Evolutionary conservation across 208 protist genomes (phyloP).

Genomic region (Acanthamoeba lenticulata): DNA sequence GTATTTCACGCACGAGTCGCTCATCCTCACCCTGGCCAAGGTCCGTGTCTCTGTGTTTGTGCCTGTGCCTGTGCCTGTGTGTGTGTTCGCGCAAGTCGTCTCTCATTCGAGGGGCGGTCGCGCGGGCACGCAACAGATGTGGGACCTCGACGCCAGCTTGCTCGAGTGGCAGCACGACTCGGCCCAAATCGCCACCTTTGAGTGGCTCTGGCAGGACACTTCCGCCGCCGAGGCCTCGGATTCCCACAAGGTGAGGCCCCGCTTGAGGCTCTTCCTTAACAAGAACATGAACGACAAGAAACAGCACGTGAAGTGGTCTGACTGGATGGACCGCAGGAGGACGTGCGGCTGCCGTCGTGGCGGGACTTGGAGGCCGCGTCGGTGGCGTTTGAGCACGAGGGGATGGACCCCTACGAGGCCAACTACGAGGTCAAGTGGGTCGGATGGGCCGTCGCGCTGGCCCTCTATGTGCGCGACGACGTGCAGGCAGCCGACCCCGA

Average conservation of each 20-base stretch:
- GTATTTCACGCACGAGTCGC: slow-evolving; percentile 22
- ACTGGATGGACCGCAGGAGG: neutral
- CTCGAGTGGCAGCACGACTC: slow-evolving; percentile 52
- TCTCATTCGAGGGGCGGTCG: no score
- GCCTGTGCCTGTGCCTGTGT: neutral
- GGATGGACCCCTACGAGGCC: slow-evolving; percentile 41
- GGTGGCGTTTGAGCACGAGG: slow-evolving; percentile 16
- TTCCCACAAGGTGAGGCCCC: neutral
- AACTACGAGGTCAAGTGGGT: slow-evolving; percentile 49
- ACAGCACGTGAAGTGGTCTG: neutral
- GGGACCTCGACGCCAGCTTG: neutral
- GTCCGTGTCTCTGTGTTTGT: neutral
- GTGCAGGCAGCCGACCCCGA: neutral
- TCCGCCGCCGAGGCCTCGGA: neutral
- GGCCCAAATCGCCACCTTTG: slow-evolving; percentile 28
- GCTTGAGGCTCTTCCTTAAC: neutral
- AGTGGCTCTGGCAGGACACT: neutral
- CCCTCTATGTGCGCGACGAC: neutral
- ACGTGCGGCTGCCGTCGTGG: neutral
- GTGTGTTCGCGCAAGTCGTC: no score
- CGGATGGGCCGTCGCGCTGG: neutral
- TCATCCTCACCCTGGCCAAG: slow-evolving; percentile 48
- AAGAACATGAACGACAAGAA: neutral
- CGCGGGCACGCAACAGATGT: no score
- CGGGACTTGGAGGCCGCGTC: neutral